phyloP scores from a whole-genome alignment of 495 filamentous ascomycete genomes.

The Aspergillus incahuasiensis region DNA sequence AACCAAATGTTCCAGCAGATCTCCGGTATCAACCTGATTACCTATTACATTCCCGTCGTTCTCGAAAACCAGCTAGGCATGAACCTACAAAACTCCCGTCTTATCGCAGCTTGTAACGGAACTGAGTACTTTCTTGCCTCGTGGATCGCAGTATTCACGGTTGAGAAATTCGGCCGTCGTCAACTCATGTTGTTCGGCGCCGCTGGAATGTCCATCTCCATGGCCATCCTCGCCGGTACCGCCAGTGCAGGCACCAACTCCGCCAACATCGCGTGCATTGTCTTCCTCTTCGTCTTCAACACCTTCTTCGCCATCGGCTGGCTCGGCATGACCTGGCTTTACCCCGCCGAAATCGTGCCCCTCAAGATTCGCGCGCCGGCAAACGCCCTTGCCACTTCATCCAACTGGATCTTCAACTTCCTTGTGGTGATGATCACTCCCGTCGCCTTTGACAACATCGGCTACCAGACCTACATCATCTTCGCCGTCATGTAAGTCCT shows the following conservation, averaged over 20 bases:
- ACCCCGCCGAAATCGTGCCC: slow-evolving; percentile 68
- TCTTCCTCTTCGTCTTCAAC: slow-evolving; percentile 71
- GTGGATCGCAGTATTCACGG: slow-evolving; percentile 65
- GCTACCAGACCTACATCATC: slow-evolving; percentile 71
- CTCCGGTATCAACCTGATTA: slow-evolving; percentile 70
- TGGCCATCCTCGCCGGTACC: slow-evolving; percentile 60
- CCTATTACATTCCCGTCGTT: slow-evolving; percentile 67
- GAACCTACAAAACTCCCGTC: slow-evolving; percentile 51
- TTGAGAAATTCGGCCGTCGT: slow-evolving; percentile 65
- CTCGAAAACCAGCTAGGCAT: slow-evolving; percentile 55
- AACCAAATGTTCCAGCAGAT: slow-evolving; percentile 80
- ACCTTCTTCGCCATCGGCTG: slow-evolving; percentile 74
- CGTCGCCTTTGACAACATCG: slow-evolving; percentile 60
- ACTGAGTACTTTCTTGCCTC: slow-evolving; percentile 74
- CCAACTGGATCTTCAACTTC: slow-evolving; percentile 49
- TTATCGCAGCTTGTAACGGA: slow-evolving; percentile 68
- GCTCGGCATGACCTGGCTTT: slow-evolving; percentile 75
- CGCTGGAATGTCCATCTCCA: slow-evolving; percentile 62
- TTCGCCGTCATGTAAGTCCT: slow-evolving; percentile 66
- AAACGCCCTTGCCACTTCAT: slow-evolving; percentile 63
- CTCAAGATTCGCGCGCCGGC: slow-evolving; percentile 68
- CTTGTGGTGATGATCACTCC: slow-evolving; percentile 70
- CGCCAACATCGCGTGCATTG: slow-evolving; percentile 46
- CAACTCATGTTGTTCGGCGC: slow-evolving; percentile 70
- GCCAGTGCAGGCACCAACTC: slow-evolving; percentile 24